Conservation (phyloP, 805 yeast genomes). For the Nakazawaea populi region DNA sequence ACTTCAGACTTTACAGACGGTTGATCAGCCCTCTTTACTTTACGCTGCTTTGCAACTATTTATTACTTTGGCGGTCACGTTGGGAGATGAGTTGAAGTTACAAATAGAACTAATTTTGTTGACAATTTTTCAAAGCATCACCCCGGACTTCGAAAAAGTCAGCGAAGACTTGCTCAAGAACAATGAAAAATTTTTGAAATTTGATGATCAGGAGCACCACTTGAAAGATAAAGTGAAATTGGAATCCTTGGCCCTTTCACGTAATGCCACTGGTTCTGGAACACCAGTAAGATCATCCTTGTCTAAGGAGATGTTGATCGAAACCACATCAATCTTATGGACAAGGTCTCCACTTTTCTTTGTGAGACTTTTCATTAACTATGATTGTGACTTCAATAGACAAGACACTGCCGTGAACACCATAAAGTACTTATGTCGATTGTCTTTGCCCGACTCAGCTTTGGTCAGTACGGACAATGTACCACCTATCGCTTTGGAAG, state of each 20-base stretch:
- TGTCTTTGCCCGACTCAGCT: slow-evolving; percentile 86
- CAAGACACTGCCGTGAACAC: slow-evolving; percentile 67
- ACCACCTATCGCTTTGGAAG: slow-evolving; percentile 92
- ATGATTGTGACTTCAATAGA: slow-evolving; percentile 87
- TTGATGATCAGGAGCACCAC: slow-evolving; percentile 20
- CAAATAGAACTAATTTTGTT: slow-evolving; percentile 74
- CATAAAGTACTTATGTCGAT: slow-evolving; percentile 63
- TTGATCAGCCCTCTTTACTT: slow-evolving; percentile 66
- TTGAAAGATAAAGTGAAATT: slow-evolving; percentile 20
- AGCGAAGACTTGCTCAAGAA: slow-evolving; percentile 21
- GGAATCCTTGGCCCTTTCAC: slow-evolving; percentile 20
- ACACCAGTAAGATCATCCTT: slow-evolving; percentile 24
- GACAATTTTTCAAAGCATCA: slow-evolving; percentile 46
- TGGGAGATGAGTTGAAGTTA: slow-evolving; percentile 60
- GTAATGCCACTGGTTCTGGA: background rate
- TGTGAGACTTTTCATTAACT: slow-evolving; percentile 69
- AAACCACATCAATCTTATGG: slow-evolving; percentile 79
- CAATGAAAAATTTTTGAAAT: slow-evolving; percentile 23
- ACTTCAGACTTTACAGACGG: slow-evolving; percentile 68
- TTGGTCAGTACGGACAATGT: slow-evolving; percentile 72
- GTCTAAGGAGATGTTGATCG: slow-evolving; percentile 79
- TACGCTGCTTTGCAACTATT: slow-evolving; percentile 74
- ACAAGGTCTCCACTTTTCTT: slow-evolving; percentile 74
- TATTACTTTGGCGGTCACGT: slow-evolving; percentile 61
- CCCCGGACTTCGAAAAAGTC: slow-evolving; percentile 19